Evolutionary conservation across 495 filamentous ascomycete species (phyloP).

Genomic region (Penicillium silybi): DNA sequence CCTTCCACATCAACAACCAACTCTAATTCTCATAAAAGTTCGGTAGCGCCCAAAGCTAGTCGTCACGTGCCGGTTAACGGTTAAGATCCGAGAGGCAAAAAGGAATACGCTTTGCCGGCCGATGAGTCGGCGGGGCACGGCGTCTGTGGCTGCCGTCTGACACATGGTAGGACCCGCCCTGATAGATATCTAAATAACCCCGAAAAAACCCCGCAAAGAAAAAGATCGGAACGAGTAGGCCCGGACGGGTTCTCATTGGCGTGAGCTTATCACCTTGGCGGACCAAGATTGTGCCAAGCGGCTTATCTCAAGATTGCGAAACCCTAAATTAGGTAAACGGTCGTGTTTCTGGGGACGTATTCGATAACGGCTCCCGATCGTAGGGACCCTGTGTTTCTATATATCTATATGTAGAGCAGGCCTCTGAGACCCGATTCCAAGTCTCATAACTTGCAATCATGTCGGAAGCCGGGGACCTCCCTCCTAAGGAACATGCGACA

Average conservation of each 20-base stretch:
- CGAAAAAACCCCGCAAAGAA: neutral
- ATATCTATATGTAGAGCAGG: neutral
- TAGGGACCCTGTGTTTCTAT: neutral
- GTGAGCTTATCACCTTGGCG: neutral
- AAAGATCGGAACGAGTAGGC: neutral
- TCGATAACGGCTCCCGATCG: neutral
- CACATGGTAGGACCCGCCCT: no score
- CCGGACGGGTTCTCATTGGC: neutral
- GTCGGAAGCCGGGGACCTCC: slow-evolving; percentile 1
- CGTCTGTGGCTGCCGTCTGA: no score
- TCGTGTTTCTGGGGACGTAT: neutral
- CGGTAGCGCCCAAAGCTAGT: no score
- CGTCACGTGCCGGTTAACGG: no score
- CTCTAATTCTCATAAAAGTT: no score
- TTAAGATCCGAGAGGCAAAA: no score
- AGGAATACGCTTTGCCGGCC: no score
- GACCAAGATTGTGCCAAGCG: neutral
- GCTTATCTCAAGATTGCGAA: slow-evolving; percentile 1
- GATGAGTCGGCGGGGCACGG: no score
- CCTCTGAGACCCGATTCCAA: no score
- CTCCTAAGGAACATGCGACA: slow-evolving; percentile 3
- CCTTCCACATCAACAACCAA: no score
- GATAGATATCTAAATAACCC: neutral
- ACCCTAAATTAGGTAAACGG: slow-evolving; percentile 1
- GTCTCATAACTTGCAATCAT: neutral